Evolutionary conservation across 768 basidiomycete species (phyloP), one percentile per base, ranked within the genome.

Genomic region (Clavulina sp.): DNA sequence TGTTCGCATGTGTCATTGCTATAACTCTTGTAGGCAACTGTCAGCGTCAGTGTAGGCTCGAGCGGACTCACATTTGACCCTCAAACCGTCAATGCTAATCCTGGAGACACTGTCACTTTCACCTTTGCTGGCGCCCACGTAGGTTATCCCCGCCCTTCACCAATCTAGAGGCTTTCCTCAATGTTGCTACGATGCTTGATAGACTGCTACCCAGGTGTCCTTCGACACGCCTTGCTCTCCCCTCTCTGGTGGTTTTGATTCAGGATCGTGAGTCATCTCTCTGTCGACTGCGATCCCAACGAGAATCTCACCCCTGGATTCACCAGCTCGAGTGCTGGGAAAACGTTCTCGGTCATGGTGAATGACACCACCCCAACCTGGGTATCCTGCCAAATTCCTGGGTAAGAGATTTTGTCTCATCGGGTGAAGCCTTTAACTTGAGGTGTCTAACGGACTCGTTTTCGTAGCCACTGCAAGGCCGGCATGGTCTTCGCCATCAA

Each of bases 401-500:
- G n/a, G n/a, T n/a, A n/a, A n/a, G n/a, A n/a, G n/a, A n/a, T n/a
- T n/a, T n/a, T n/a, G n/a, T n/a, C n/a, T n/a, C n/a, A n/a, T n/a
- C n/a, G n/a, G n/a, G n/a, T n/a, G n/a, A n/a, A n/a, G n/a, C n/a
- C n/a, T n/a, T n/a, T n/a, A n/a, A n/a, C n/a, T n/a, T n/a, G n/a
- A n/a, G n/a, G n/a, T n/a, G n/a, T n/a, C n/a, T n/a, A n/a, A n/a
- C n/a, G n/a, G n/a, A n/a, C n/a, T n/a, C n/a, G n/a, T n/a, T n/a
- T n/a, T n/a, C n/a, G n/a, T 18, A 34, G 46, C 1, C 51, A 52
- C 28, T 52, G 51, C 32, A 30, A 24, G 5, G 26, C 50, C 4
- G 77, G 78, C 16, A 81, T 80, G 79, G 78, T 80, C 29, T 77
- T 79, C 60, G 74, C 77, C 24, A 64, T 80, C 57, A 81, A 81